phyloP scores from a whole-genome alignment of 768 basidiomycete species.

The Leucocoprinus leucothites region DNA sequence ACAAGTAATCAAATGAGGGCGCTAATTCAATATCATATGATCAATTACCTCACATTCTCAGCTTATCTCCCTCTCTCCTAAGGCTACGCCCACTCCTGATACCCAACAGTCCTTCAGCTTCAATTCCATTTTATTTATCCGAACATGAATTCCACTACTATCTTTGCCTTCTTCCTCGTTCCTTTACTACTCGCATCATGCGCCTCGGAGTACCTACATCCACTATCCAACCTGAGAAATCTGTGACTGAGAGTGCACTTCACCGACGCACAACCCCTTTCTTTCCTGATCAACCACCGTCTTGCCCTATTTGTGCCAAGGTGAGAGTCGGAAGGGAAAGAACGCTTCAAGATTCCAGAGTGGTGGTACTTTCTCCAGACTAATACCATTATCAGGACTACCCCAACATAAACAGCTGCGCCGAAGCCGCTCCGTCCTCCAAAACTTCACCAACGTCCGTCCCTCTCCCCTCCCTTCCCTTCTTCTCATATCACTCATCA shows the following conservation, averaged over 20 bases:
- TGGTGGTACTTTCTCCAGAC: no score
- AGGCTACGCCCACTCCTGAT: not conserved
- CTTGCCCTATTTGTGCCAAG: conserved; percentile 56
- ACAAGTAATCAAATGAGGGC: no score
- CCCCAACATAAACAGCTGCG: conserved; percentile 51
- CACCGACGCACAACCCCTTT: conserved; percentile 32
- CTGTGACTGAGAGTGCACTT: not conserved
- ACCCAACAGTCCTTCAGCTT: not conserved
- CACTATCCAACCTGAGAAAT: not conserved
- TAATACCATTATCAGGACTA: conserved; percentile 37
- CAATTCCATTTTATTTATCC: not conserved
- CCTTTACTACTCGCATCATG: not conserved
- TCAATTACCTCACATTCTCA: no score
- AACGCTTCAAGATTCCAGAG: no score
- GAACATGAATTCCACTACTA: conserved; percentile 1
- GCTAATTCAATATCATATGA: no score
- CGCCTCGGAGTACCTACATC: conserved; percentile 3
- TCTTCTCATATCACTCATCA: not conserved
- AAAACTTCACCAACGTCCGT: conserved; percentile 52
- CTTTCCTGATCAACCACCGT: conserved; percentile 54
- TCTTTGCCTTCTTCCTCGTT: not conserved
- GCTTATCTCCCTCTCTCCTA: not conserved
- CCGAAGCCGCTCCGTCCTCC: conserved; percentile 55
- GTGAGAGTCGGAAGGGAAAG: conserved; percentile 27
- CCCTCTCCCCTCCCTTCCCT: not conserved